phyloP scores from a whole-genome alignment of 441 rosid genomes.

The Pelargonium citronellum region DNA sequence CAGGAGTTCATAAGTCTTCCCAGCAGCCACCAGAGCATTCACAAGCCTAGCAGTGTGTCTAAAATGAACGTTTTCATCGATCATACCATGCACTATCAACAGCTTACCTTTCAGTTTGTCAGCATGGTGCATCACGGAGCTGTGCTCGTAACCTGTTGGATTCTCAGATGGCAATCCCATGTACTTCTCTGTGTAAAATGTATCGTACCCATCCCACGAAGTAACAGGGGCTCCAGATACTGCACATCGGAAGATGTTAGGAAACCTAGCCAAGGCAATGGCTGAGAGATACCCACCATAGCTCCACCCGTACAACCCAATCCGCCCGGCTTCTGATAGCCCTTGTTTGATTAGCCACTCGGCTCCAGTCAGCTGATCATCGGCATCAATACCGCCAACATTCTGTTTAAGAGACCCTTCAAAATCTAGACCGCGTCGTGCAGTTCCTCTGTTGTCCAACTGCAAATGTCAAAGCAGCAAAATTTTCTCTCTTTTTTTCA shows the following conservation, averaged over 20 bases:
- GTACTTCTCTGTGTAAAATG: constrained; percentile 85
- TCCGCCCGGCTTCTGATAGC: constrained; percentile 55
- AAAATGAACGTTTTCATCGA: constrained; percentile 91
- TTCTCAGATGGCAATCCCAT: constrained; percentile 67
- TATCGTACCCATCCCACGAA: constrained; percentile 95
- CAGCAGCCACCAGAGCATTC: constrained; percentile 62
- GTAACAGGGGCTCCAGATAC: constrained; percentile 85
- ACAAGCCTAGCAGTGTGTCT: constrained; percentile 89
- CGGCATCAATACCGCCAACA: constrained; percentile 58
- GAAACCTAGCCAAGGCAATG: constrained; percentile 49
- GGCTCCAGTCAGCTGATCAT: constrained; percentile 76
- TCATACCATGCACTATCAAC: constrained; percentile 84
- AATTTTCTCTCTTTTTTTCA: background rate
- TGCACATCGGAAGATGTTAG: constrained; percentile 66
- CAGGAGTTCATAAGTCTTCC: constrained; percentile 67
- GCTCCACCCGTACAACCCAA: constrained; percentile 91
- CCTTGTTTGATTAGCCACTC: constrained; percentile 81
- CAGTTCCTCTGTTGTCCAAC: constrained; percentile 90
- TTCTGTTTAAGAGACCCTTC: constrained; percentile 63
- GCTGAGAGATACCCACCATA: constrained; percentile 90
- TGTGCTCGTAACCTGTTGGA: constrained; percentile 33
- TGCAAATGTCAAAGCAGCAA: constrained; percentile 29
- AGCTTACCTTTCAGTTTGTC: constrained; percentile 57
- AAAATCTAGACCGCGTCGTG: constrained; percentile 77
- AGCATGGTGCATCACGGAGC: constrained; percentile 77